phyloP scores from a whole-genome alignment of 768 basidiomycete genomes.

The Leccinum olivaceopallidum region DNA sequence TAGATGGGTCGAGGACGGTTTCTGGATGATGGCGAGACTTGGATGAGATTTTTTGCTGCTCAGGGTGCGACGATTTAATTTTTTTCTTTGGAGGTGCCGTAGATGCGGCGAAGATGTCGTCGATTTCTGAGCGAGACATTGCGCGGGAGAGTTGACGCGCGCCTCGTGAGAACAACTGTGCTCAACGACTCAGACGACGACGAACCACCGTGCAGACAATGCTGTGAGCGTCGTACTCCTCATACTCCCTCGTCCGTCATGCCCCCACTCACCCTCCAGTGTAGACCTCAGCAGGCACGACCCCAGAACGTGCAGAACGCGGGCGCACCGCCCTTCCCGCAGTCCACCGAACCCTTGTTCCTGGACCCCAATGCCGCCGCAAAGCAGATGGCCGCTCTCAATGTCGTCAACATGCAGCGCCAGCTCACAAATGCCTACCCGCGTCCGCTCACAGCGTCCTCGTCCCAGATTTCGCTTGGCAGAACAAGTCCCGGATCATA shows the following conservation, averaged over 20 bases:
- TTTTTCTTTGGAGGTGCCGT: constrained; percentile 47
- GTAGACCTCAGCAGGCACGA: constrained; percentile 43
- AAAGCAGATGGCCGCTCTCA: constrained; percentile 82
- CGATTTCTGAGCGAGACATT: constrained; percentile 73
- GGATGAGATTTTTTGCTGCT: constrained; percentile 2
- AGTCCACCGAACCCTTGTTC: constrained; percentile 42
- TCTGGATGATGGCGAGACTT: constrained; percentile 38
- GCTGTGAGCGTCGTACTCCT: constrained; percentile 31
- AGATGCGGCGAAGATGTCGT: constrained; percentile 72
- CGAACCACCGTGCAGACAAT: constrained; percentile 21
- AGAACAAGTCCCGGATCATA: constrained; percentile 70
- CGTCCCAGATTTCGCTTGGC: constrained; percentile 39
- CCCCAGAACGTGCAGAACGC: constrained; percentile 22
- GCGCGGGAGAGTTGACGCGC: constrained; percentile 16
- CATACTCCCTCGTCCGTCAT: background rate
- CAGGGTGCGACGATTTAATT: constrained; percentile 4
- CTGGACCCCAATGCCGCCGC: constrained; percentile 68
- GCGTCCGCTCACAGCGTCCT: constrained; percentile 39
- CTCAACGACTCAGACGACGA: constrained; percentile 15
- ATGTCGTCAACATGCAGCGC: constrained; percentile 48
- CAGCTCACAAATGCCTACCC: constrained; percentile 60
- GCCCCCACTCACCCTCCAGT: constrained; percentile 10
- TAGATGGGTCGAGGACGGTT: constrained; percentile 68
- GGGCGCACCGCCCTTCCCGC: constrained; percentile 19
- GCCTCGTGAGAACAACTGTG: constrained; percentile 16